phyloP scores from a whole-genome alignment of 306 rosid species.

The Parietaria judaica region DNA sequence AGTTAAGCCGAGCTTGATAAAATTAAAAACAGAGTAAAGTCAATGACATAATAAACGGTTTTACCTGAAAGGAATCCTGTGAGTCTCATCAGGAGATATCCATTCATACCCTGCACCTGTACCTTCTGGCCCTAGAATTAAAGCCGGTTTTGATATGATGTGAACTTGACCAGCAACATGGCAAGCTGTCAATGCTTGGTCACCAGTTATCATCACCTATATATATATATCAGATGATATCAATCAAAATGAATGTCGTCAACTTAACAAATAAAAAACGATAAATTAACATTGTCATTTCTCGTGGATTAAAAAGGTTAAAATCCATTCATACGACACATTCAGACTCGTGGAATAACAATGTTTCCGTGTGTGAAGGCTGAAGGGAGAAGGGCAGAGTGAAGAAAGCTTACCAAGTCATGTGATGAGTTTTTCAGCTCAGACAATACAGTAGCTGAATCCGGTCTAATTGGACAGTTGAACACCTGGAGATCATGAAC shows the following conservation, averaged over 20 bases:
- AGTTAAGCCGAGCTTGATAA: not conserved
- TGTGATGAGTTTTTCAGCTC: constrained; percentile 86
- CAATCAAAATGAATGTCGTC: not conserved
- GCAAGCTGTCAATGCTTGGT: constrained; percentile 99
- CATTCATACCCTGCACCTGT: constrained; percentile 59
- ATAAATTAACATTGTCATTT: too few relatives aligned
- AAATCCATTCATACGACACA: not conserved
- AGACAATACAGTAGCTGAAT: constrained; percentile 73
- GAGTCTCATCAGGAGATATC: constrained; percentile 86
- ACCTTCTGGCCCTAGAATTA: constrained; percentile 60
- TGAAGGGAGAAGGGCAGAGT: not conserved
- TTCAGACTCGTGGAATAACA: not conserved
- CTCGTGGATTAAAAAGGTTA: too few relatives aligned
- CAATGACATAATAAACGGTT: constrained; percentile 1
- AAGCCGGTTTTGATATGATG: constrained; percentile 76
- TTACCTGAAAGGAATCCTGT: constrained; percentile 62
- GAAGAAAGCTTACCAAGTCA: constrained; percentile 64
- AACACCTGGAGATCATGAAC: constrained; percentile 57
- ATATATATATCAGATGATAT: not conserved
- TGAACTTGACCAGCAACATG: constrained; percentile 97
- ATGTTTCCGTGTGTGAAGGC: not conserved
- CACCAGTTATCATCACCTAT: constrained; percentile 99
- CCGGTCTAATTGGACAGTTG: constrained; percentile 92
- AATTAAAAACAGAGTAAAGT: not conserved
- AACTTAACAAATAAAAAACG: too few relatives aligned